Base-by-base conservation (phyloP, 2,329 filamentous ascomycete species). In the Leptographium procerum region DNA sequence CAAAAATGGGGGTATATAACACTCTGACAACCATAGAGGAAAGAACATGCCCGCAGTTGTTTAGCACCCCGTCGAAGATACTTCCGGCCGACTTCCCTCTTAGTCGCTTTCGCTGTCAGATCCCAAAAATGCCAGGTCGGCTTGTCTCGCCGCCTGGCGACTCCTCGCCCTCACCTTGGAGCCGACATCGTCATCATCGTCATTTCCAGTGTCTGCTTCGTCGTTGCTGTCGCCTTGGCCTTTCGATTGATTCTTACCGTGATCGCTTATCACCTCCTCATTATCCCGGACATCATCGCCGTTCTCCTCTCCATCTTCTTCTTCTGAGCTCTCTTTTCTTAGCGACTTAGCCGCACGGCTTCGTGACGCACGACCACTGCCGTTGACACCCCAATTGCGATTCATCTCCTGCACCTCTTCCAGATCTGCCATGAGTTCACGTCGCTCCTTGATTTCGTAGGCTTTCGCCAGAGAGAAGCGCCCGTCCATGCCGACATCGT, bases 401-500 rank as follows among this genome's bases (percentile, higher is more conserved):
- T 89, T 86, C 66, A 90, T 91, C 69, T 94, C 85, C 69, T 89
- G 84, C 19, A 96, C 90, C 14, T 85, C 86, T 67, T 94, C 89
- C 8, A 96, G 75, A 66, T 99, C 92, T 1, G 86, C 89, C 66
- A 83, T 79, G 40, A 99, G 77, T 72, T 99, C 92, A 57, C 92
- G 80, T 66, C 81, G 78, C 72, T 96, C 92, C 69, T 90, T 94
- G 69, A 97, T 96, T 70, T 89, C 85, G 28, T 80, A 83, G 1
- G 92, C 92, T 66, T 88, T 92, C 48, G 90, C 85, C 65, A 88
- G 81, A 1, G 89, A 95, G 71, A 90, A 96, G 19, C 92, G 84
- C 0, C 91, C 92, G 1, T 84, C 85, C 88, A 97, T 96, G 36
- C 92, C 94, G 5, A 84, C 77, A 33, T 95, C 90, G 36, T 79